A percentile compares a stretch with the other conserved stretches of the same genome.
Conservation (phyloP, 495 filamentous ascomycete species). For the Aspergillus homomorphus region DNA sequence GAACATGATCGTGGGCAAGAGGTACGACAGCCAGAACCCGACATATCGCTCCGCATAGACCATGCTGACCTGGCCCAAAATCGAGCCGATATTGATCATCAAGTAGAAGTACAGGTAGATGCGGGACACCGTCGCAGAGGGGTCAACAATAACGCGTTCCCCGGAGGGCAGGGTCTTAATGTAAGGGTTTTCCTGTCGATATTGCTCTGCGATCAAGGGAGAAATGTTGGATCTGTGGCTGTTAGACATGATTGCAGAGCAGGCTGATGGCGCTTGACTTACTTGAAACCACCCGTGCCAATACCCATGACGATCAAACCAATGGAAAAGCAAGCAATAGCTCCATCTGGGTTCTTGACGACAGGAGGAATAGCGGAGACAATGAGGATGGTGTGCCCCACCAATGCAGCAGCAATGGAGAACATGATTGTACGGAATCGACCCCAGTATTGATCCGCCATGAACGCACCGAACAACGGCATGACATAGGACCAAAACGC, state of each 20-base stretch:
- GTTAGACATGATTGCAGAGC: neutral
- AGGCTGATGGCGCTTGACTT: conserved; percentile 23
- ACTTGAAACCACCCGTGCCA: conserved; percentile 60
- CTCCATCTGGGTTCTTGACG: conserved; percentile 48
- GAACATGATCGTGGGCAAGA: conserved; percentile 56
- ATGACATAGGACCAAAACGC: conserved; percentile 72
- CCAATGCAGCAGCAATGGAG: conserved; percentile 53
- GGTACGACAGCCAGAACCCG: conserved; percentile 68
- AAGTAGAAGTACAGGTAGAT: conserved; percentile 45
- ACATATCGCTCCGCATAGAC: conserved; percentile 69
- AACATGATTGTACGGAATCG: conserved; percentile 64
- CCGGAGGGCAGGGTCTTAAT: conserved; percentile 49
- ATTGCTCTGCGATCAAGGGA: conserved; percentile 52
- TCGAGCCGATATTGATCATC: conserved; percentile 67
- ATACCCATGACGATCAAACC: conserved; percentile 58
- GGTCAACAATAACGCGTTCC: conserved; percentile 68
- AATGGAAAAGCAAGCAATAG: conserved; percentile 57
- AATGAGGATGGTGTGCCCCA: conserved; percentile 62
- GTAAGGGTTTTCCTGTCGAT: conserved; percentile 41
- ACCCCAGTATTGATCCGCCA: conserved; percentile 69
- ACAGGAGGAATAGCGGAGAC: conserved; percentile 58
- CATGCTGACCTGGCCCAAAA: conserved; percentile 51
- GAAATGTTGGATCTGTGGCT: conserved; percentile 57
- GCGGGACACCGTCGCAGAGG: conserved; percentile 52
- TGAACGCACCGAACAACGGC: conserved; percentile 64